These are phyloP conservation scores for Trametes hirsuta DNA, from an alignment of 1,284 basidiomycete genomes.

Conservation along the genomic window DNA sequence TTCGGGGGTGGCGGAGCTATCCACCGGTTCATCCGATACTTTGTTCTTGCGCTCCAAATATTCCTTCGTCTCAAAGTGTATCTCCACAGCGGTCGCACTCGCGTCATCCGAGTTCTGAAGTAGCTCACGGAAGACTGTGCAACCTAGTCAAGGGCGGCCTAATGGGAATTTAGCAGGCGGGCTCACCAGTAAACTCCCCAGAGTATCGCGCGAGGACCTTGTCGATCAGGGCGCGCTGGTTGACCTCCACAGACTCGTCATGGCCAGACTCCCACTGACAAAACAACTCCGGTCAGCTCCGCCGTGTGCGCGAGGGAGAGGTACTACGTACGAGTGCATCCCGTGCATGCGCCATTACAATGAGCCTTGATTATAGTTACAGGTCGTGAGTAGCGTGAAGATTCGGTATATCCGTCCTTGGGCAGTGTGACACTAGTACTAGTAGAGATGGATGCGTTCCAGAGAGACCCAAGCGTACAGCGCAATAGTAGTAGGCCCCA, in stretches of 20 bases:
- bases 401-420: not conserved
- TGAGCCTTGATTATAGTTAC: not conserved
- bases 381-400: not conserved
- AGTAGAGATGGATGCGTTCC: not conserved
- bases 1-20: not conserved
- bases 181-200: conserved; percentile 83
- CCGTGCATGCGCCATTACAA: conserved; percentile 24
- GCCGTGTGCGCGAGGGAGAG: too few species aligned
- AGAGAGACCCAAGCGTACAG: not conserved
- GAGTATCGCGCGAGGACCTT: conserved; percentile 94
- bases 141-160: too few species aligned
- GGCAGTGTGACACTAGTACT: not conserved
- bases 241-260: conserved; percentile 91
- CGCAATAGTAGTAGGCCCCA: not conserved
- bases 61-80: conserved; percentile 75
- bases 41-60: conserved; percentile 49
- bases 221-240: conserved; percentile 93
- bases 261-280: conserved; percentile 69
- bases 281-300: not conserved
- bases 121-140: conserved; percentile 84
- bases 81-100: conserved; percentile 79
- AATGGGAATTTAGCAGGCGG: not conserved
- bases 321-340: conserved; percentile 25
- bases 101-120: conserved; percentile 97
- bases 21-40: conserved; percentile 12